A percentile compares a stretch with the other conserved stretches of the same genome.
These are phyloP conservation scores for Pugionium dolabratum DNA, from an alignment of 345 rosid genomes.

Conservation along the genomic window DNA sequence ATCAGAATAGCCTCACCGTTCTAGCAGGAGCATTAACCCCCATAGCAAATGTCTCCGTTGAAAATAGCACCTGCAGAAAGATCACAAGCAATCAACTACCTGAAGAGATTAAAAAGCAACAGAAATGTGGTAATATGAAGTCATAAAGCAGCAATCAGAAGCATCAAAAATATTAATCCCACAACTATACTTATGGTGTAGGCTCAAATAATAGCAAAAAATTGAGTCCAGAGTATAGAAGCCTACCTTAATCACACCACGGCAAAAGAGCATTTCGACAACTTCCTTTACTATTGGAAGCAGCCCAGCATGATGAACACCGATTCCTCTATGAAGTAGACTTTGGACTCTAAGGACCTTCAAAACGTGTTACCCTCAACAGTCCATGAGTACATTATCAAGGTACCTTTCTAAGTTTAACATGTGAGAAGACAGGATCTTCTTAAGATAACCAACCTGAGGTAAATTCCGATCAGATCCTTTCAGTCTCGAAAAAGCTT, in stretches of 20 bases:
- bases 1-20: conserved; percentile 59
- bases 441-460: conserved; percentile 61
- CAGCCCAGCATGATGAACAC: conserved; percentile 98
- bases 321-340: conserved; percentile 88
- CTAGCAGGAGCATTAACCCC: conserved; percentile 99
- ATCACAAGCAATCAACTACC: conserved; percentile 27
- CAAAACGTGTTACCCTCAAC: conserved; percentile 30
- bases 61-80: conserved; percentile 72
- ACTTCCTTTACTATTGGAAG: conserved; percentile 99
- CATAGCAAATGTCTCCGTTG: conserved; percentile 99
- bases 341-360: conserved; percentile 91
- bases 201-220: conserved; percentile 7
- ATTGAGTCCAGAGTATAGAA: not conserved
- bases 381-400: conserved; percentile 35
- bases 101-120: not conserved
- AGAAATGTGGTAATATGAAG: not conserved
- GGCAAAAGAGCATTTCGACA: conserved; percentile 97
- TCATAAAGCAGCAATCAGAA: conserved; percentile 9
- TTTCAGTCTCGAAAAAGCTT: conserved; percentile 91
- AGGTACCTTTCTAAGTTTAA: conserved; percentile 23
- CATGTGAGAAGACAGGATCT: conserved; percentile 19
- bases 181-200: conserved; percentile 8
- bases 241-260: conserved; percentile 91
- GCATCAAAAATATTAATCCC: not conserved
- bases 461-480: conserved; percentile 96